phyloP scores from a whole-genome alignment of 257 asterid genomes.

The Scutellaria barbata region DNA sequence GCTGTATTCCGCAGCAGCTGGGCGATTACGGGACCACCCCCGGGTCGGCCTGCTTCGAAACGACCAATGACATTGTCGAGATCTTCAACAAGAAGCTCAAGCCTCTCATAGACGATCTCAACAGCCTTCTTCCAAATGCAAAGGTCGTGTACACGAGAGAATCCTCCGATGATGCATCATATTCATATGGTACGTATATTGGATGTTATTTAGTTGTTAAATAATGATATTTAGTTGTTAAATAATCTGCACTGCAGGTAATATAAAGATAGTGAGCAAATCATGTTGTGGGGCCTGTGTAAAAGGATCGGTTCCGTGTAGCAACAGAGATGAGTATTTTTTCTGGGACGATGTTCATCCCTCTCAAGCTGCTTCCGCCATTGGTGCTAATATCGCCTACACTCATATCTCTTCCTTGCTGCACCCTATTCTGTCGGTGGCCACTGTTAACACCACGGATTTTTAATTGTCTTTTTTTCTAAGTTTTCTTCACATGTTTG shows the following conservation, averaged over 20 bases:
- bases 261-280: no score
- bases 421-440: neutral
- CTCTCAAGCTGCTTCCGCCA: constrained; percentile 36
- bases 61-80: constrained; percentile 33
- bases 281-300: constrained; percentile 30
- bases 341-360: constrained; percentile 48
- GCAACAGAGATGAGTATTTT: constrained; percentile 38
- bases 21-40: constrained; percentile 35
- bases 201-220: no score
- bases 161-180: neutral
- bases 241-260: no score
- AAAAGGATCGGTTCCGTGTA: constrained; percentile 32
- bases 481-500: no score
- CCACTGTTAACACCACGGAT: no score
- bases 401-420: constrained; percentile 22
- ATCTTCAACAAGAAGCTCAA: constrained; percentile 40
- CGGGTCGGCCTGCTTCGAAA: constrained; percentile 45
- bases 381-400: constrained; percentile 25
- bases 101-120: constrained; percentile 35
- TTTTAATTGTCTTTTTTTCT: no score
- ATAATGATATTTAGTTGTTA: no score
- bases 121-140: constrained; percentile 37
- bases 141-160: constrained; percentile 30
- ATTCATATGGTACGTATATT: neutral
- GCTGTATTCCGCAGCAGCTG: constrained; percentile 47